A percentile compares a stretch with the other conserved stretches of the same genome.
These are phyloP conservation scores for Globisporangium camurandrum DNA, from an alignment of 352 stramenopile genomes.

Conservation along the genomic window DNA sequence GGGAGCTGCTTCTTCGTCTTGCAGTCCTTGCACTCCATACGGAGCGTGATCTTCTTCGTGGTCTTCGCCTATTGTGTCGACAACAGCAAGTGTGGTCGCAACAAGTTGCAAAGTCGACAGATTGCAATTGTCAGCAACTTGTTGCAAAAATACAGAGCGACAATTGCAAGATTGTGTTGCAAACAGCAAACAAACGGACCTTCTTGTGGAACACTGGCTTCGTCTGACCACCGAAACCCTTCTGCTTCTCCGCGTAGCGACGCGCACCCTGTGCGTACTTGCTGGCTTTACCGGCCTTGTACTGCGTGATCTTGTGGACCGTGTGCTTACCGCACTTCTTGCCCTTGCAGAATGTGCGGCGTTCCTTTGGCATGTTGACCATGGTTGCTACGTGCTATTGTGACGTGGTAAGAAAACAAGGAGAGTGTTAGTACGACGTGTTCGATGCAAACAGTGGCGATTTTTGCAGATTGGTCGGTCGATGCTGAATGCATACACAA, in stretches of 20 bases:
- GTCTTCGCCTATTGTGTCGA: slow-evolving; percentile 91
- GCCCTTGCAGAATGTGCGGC: slow-evolving; percentile 98
- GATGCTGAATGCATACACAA: background rate
- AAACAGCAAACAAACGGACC: too few relatives aligned
- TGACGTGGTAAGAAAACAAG: background rate
- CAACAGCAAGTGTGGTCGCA: background rate
- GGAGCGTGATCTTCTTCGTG: slow-evolving; percentile 94
- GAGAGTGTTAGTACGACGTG: background rate
- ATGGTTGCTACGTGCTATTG: slow-evolving; percentile 87
- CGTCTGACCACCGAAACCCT: slow-evolving; percentile 99
- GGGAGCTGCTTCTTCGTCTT: slow-evolving; percentile 99
- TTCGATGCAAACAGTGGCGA: background rate
- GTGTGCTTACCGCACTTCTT: slow-evolving; percentile 99
- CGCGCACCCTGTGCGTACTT: slow-evolving; percentile 97
- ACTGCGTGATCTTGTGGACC: slow-evolving; percentile 99
- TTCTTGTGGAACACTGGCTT: slow-evolving; percentile 99
- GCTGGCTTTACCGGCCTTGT: slow-evolving; percentile 99
- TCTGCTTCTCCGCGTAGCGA: slow-evolving; percentile 99
- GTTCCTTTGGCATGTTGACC: slow-evolving; percentile 99
- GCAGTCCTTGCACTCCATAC: slow-evolving; percentile 99
- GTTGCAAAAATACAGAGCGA: too few relatives aligned
- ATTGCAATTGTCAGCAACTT: background rate
- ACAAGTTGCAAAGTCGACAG: background rate
- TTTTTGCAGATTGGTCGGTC: background rate
- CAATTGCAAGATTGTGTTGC: too few relatives aligned